phyloP scores from a whole-genome alignment of 345 rosid species.

The Physaria fendleri region DNA sequence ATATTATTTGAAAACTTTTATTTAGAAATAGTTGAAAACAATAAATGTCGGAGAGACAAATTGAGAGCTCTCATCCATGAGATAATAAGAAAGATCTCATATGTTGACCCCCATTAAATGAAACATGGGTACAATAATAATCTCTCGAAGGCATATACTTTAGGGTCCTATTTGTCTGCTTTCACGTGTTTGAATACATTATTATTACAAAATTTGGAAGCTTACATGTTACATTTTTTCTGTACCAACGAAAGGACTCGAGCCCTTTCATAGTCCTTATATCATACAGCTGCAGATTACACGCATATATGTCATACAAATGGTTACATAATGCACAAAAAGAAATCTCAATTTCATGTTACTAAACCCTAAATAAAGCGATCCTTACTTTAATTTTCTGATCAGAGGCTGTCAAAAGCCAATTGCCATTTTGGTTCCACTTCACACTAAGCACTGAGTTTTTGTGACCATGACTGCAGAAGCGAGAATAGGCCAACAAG shows the following conservation, averaged over 20 bases:
- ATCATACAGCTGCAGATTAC: constrained; percentile 71
- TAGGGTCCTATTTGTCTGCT: not conserved
- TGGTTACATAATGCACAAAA: not conserved
- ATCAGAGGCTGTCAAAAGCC: constrained; percentile 94
- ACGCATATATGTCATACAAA: constrained; percentile 8
- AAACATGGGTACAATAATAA: not conserved
- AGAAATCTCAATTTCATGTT: not conserved
- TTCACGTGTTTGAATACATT: constrained; percentile 13
- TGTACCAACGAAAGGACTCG: constrained; percentile 94
- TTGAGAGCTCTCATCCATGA: not conserved
- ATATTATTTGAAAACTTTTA: not conserved
- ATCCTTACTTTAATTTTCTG: constrained; percentile 77
- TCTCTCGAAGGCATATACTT: not conserved
- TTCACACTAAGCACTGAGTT: constrained; percentile 92
- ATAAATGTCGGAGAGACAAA: constrained; percentile 3
- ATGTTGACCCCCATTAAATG: not conserved
- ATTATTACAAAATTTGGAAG: constrained; percentile 4
- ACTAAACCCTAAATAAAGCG: constrained; percentile 1
- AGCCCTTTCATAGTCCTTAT: constrained; percentile 99
- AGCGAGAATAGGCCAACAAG: constrained; percentile 20
- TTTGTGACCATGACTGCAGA: constrained; percentile 96
- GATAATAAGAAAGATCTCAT: not conserved
- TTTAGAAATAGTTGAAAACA: constrained; percentile 3
- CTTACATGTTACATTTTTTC: constrained; percentile 93
- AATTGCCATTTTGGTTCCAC: constrained; percentile 99